Conservation (phyloP, 129 eudicot genomes). For the Lonicera japonica region DNA sequence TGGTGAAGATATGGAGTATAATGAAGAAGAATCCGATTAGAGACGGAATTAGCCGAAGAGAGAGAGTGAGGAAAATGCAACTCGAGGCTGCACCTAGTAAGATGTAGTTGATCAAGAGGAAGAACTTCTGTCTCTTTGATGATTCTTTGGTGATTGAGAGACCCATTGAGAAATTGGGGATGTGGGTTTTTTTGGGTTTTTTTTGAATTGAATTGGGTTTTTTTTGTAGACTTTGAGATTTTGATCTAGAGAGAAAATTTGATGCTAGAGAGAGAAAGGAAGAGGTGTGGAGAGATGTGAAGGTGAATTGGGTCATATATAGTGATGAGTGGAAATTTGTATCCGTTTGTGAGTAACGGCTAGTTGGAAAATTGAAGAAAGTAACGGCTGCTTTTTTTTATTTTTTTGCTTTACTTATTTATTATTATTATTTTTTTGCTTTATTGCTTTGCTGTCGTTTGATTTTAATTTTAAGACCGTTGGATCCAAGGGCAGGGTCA, state of each 20-base stretch:
- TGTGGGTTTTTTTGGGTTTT: not conserved
- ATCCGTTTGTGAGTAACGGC: slow-evolving; percentile 4
- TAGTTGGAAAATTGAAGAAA: not conserved
- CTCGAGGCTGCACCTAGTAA: slow-evolving; percentile 67
- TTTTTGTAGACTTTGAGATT: too few species aligned
- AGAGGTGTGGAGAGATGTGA: not conserved
- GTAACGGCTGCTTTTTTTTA: not conserved
- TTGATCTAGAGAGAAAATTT: too few species aligned
- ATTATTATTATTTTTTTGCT: too few species aligned
- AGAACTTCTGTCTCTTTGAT: slow-evolving; percentile 39
- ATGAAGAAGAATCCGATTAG: slow-evolving; percentile 42
- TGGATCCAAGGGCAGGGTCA: too few species aligned
- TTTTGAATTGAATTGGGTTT: not conserved
- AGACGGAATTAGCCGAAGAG: slow-evolving; percentile 66
- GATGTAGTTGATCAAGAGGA: slow-evolving; percentile 49
- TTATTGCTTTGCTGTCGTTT: too few species aligned
- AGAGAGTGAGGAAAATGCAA: slow-evolving; percentile 83
- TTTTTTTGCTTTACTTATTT: not conserved
- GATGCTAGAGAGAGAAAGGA: not conserved
- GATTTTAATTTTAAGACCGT: too few species aligned
- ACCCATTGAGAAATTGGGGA: slow-evolving; percentile 15
- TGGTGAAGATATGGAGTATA: slow-evolving; percentile 71
- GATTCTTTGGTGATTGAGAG: slow-evolving; percentile 4
- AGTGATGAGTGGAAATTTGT: not conserved
- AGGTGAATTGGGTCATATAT: not conserved